phyloP scores from a whole-genome alignment of 192 early-diverging fungal genomes.

The Podila minutissima region DNA sequence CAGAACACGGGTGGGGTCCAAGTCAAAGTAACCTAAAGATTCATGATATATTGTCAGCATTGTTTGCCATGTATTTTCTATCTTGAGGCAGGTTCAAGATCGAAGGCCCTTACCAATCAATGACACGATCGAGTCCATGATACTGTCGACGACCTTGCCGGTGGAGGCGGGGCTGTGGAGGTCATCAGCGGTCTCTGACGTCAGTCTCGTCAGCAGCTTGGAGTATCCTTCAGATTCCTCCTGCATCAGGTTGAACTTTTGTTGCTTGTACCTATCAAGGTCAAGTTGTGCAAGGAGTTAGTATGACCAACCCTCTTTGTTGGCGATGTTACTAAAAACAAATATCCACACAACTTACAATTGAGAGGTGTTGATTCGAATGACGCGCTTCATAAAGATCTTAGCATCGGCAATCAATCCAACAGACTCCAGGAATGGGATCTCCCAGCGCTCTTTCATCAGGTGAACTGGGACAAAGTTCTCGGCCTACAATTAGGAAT shows the following conservation, averaged over 20 bases:
- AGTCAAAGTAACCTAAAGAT: slow-evolving; percentile 71
- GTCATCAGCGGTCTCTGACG: slow-evolving; percentile 36
- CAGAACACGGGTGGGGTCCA: slow-evolving; percentile 88
- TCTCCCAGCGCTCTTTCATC: slow-evolving; percentile 66
- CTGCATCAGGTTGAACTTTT: slow-evolving; percentile 84
- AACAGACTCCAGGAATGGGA: slow-evolving; percentile 58
- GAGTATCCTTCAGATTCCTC: slow-evolving; percentile 88
- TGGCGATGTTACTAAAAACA: neutral
- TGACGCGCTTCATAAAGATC: slow-evolving; percentile 51
- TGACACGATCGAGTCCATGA: slow-evolving; percentile 4
- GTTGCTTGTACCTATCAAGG: slow-evolving; percentile 73
- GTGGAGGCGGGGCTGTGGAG: neutral
- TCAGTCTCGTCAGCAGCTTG: slow-evolving; percentile 72
- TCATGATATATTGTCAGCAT: neutral
- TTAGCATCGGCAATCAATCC: slow-evolving; percentile 58
- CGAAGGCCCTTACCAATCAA: neutral
- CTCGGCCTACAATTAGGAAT: slow-evolving; percentile 6
- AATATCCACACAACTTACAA: slow-evolving; percentile 30
- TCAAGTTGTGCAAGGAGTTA: slow-evolving; percentile 3
- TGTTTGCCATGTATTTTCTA: neutral
- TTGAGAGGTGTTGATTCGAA: slow-evolving; percentile 65
- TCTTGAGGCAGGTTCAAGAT: neutral
- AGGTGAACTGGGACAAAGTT: slow-evolving; percentile 54
- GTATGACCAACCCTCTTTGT: neutral
- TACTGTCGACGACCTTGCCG: slow-evolving; percentile 6